These are phyloP conservation scores for Acidiella bohemica DNA, from an alignment of 495 filamentous ascomycete genomes.

Conservation along the genomic window DNA sequence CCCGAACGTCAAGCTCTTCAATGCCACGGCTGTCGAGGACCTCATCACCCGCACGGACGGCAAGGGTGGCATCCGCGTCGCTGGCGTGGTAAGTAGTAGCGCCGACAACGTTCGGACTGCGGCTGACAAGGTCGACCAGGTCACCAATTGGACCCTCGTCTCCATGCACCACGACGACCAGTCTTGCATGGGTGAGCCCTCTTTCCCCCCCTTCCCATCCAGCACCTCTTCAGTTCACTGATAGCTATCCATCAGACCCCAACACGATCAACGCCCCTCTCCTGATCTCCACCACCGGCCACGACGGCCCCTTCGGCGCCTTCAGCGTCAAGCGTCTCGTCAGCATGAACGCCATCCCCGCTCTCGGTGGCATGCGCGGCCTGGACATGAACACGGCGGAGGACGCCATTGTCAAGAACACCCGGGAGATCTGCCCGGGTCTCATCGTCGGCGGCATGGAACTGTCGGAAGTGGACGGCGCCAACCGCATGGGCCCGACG, in stretches of 20 bases:
- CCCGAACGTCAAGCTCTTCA: constrained; percentile 92
- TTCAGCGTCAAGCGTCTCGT: constrained; percentile 78
- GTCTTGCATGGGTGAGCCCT: constrained; percentile 33
- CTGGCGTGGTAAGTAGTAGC: too few relatives aligned
- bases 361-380: constrained; percentile 80
- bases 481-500: constrained; percentile 66
- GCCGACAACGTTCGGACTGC: too few relatives aligned
- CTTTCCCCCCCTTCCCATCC: neutral
- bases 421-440: constrained; percentile 72
- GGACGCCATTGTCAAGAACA: constrained; percentile 81
- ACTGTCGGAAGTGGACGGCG: constrained; percentile 67
- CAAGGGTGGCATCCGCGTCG: constrained; percentile 47
- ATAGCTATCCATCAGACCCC: constrained; percentile 59
- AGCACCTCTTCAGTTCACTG: neutral
- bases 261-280: constrained; percentile 88
- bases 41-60: constrained; percentile 56
- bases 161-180: constrained; percentile 85
- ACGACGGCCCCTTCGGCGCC: constrained; percentile 82
- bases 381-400: constrained; percentile 82
- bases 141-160: constrained; percentile 89
- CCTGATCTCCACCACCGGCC: constrained; percentile 75
- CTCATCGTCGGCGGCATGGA: constrained; percentile 92
- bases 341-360: constrained; percentile 64
- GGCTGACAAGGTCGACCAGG: too few relatives aligned
- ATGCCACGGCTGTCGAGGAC: constrained; percentile 82